Conservation (phyloP, 2,329 filamentous ascomycete species). For the Pyricularia sp. region DNA sequence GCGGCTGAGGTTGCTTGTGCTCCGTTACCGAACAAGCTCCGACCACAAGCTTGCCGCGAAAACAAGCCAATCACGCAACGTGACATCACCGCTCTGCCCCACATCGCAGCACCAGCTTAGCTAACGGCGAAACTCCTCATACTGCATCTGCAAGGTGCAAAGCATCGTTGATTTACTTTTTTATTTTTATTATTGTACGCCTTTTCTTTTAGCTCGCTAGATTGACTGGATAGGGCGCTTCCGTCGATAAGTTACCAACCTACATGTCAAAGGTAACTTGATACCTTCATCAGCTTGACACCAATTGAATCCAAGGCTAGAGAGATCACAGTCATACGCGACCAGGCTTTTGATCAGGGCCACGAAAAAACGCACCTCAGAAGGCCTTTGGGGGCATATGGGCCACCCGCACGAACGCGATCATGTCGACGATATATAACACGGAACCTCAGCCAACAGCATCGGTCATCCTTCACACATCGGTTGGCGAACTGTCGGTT, state of each 20-base stretch:
- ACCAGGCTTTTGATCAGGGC: background rate
- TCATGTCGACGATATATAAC: conserved; percentile 84
- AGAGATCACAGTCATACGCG: background rate
- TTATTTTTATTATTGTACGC: background rate
- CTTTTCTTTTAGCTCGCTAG: background rate
- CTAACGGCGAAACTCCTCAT: background rate
- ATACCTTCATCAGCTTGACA: background rate
- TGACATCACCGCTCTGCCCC: conserved; percentile 3
- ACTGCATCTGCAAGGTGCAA: background rate
- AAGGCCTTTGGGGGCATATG: background rate
- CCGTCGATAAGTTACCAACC: background rate
- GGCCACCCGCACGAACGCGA: background rate
- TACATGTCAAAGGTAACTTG: background rate
- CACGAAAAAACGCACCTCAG: background rate
- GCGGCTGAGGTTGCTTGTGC: background rate
- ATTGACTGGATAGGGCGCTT: background rate
- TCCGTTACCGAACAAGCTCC: conserved; percentile 1
- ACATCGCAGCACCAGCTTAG: background rate
- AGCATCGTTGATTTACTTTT: background rate
- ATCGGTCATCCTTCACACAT: conserved; percentile 83
- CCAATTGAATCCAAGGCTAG: background rate
- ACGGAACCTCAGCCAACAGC: conserved; percentile 90
- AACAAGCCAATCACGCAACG: conserved; percentile 3
- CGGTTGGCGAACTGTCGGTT: conserved; percentile 74
- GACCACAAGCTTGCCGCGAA: conserved; percentile 1